Evolutionary conservation across 352 stramenopile species (phyloP).

Genomic region (Blastocystis sp.): DNA sequence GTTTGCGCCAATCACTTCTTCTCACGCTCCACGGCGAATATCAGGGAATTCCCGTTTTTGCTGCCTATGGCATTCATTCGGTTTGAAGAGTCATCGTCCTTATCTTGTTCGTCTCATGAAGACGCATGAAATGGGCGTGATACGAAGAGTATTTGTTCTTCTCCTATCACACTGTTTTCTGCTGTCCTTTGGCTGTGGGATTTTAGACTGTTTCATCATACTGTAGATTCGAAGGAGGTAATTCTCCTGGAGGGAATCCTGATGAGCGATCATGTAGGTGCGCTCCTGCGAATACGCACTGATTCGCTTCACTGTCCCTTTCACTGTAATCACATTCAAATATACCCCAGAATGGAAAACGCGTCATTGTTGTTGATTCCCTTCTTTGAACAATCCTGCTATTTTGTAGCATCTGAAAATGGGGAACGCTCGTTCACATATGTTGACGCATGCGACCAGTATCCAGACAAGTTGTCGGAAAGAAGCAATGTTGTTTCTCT

Average conservation of each 20-base stretch:
- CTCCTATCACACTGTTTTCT: neutral
- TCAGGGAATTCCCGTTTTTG: neutral
- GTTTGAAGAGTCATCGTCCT: neutral
- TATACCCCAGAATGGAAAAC: neutral
- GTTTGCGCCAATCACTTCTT: too few species aligned
- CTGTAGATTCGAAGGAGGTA: neutral
- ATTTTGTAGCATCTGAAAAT: neutral
- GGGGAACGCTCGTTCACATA: neutral
- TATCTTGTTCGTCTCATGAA: neutral
- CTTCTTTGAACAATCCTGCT: neutral
- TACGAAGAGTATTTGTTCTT: neutral
- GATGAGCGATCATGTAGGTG: neutral
- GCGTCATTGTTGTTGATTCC: neutral
- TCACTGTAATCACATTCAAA: neutral
- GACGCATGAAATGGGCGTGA: neutral
- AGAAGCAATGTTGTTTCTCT: neutral
- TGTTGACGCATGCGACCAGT: neutral
- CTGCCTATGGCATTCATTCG: neutral
- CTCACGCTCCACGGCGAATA: too few species aligned
- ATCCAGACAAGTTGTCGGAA: neutral
- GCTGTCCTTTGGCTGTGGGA: neutral
- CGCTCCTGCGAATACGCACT: neutral
- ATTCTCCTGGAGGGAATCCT: neutral
- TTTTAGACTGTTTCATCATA: neutral
- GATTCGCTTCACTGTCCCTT: constrained; percentile 3